Percentiles rank a stretch among this genome's conserved stretches.
phyloP scores from a whole-genome alignment of 148 eudicot species.

The Vaccinium macrocarpon region DNA sequence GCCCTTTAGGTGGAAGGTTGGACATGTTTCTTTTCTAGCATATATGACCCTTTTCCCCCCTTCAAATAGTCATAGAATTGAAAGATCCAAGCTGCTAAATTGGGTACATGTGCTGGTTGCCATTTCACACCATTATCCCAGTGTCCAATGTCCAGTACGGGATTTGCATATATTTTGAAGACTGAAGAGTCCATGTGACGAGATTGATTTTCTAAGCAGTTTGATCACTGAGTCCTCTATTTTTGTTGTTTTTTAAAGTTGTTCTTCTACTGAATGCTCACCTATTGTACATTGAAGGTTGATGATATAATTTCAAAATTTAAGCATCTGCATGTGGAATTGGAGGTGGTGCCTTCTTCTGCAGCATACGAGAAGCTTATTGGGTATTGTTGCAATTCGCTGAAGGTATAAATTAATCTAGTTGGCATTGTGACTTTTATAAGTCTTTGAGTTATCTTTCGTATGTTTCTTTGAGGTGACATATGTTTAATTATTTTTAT shows the following conservation, averaged over 20 bases:
- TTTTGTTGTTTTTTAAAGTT: not conserved
- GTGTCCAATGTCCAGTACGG: not conserved
- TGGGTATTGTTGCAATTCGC: conserved; percentile 47
- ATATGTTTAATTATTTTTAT: conserved; percentile 2
- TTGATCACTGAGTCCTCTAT: not conserved
- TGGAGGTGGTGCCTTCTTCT: conserved; percentile 62
- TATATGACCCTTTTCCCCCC: not conserved
- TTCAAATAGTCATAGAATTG: not conserved
- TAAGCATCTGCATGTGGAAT: conserved; percentile 54
- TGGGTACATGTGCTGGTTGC: not conserved
- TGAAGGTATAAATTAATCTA: conserved; percentile 46
- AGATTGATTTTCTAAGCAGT: not conserved
- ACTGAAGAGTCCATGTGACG: not conserved
- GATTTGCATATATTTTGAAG: not conserved
- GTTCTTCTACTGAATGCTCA: conserved; percentile 20
- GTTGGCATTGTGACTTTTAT: not conserved
- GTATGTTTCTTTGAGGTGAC: not conserved
- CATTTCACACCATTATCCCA: not conserved
- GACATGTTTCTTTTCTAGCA: not conserved
- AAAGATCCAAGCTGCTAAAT: not conserved
- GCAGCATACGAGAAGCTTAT: conserved; percentile 70
- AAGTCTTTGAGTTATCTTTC: not conserved
- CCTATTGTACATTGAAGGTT: conserved; percentile 48
- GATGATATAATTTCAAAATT: conserved; percentile 50
- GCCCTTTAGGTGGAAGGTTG: not conserved